Evolutionary conservation across 106 monocot genomes (phyloP).

Genomic region (Ottelia alismoides): DNA sequence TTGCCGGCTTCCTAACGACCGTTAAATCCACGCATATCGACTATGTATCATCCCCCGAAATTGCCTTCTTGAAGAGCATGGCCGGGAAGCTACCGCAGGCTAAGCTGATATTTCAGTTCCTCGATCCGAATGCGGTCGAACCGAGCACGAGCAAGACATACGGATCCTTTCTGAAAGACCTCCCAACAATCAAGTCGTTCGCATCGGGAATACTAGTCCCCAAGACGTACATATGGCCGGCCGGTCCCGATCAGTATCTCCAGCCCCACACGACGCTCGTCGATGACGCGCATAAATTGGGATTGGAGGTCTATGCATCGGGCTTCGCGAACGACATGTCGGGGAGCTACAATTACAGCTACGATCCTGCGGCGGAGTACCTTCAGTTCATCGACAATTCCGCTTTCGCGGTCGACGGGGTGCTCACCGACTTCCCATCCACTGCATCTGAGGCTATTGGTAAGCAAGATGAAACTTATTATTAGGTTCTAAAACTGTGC

Average conservation of each 20-base stretch:
- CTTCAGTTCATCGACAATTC: constrained; percentile 67
- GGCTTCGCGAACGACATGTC: constrained; percentile 73
- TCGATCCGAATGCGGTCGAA: constrained; percentile 7
- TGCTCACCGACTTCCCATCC: constrained; percentile 89
- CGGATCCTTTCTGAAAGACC: constrained; percentile 45
- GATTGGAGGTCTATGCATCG: constrained; percentile 67
- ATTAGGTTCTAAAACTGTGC: neutral
- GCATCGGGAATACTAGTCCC: constrained; percentile 87
- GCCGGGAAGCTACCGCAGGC: constrained; percentile 10
- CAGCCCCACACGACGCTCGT: constrained; percentile 43
- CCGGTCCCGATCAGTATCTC: constrained; percentile 39
- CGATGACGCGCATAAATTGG: constrained; percentile 57
- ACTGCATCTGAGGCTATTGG: constrained; percentile 90
- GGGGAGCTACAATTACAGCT: constrained; percentile 83
- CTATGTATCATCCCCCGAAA: constrained; percentile 18
- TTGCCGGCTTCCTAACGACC: neutral
- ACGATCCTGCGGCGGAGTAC: constrained; percentile 81
- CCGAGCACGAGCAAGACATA: constrained; percentile 14
- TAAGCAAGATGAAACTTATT: constrained; percentile 6
- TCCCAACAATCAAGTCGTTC: constrained; percentile 48
- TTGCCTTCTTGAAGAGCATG: constrained; percentile 20
- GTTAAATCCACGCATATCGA: constrained; percentile 12
- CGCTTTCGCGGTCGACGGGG: constrained; percentile 76
- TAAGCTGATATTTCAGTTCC: constrained; percentile 10
- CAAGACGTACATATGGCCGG: constrained; percentile 88